Evolutionary conservation across 306 rosid genomes (phyloP).

Genomic region (Castanopsis chinensis): DNA sequence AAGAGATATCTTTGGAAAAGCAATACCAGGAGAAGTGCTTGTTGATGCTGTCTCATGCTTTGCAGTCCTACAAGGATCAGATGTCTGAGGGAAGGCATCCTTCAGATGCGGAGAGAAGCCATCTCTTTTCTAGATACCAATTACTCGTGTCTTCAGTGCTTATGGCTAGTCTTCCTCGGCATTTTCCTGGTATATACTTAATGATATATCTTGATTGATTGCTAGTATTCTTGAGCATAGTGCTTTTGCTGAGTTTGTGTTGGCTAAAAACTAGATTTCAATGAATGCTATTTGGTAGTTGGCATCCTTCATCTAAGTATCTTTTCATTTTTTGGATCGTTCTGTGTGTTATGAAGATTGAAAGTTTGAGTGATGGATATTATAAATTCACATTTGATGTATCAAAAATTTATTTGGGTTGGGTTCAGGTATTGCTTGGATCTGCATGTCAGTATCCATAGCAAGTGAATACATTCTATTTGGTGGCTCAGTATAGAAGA

Average conservation of each 20-base stretch:
- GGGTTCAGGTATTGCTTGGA: background rate
- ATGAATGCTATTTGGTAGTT: background rate
- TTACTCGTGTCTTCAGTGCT: conserved; percentile 74
- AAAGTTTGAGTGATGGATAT: background rate
- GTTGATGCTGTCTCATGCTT: conserved; percentile 64
- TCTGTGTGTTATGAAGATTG: background rate
- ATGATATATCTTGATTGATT: background rate
- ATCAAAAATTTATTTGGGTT: background rate
- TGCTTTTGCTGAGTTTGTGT: background rate
- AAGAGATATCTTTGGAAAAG: conserved; percentile 75
- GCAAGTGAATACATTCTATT: background rate
- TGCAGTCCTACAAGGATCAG: conserved; percentile 58
- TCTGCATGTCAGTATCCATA: background rate
- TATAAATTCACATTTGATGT: background rate
- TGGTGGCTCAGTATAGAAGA: background rate
- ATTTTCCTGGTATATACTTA: conserved; percentile 66
- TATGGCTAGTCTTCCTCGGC: conserved; percentile 78
- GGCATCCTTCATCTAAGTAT: background rate
- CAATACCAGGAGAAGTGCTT: conserved; percentile 80
- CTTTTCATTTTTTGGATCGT: background rate
- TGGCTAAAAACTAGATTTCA: background rate
- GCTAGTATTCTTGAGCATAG: background rate
- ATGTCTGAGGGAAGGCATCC: conserved; percentile 40
- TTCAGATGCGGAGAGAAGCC: conserved; percentile 41
- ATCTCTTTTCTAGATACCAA: conserved; percentile 68